Evolutionary conservation across 805 yeast genomes (phyloP).

Genomic region (Osmozyma mogii): DNA sequence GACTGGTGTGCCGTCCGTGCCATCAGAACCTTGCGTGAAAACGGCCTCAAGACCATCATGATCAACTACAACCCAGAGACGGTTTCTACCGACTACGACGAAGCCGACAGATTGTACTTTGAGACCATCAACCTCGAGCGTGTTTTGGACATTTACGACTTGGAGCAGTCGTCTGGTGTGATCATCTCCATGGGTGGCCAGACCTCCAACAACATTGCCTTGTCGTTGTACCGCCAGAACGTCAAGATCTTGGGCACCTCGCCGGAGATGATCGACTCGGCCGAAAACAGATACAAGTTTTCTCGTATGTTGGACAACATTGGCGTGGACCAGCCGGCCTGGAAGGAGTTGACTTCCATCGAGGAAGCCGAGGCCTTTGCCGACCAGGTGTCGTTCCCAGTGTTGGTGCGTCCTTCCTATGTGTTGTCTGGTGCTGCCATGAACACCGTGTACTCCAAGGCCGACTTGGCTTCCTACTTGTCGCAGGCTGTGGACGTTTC

Average conservation of each 20-base stretch:
- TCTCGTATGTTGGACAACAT: conserved; percentile 94
- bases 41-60: conserved; percentile 88
- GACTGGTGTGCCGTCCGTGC: conserved; percentile 99
- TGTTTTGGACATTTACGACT: conserved; percentile 88
- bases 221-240: conserved; percentile 85
- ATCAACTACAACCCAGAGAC: conserved; percentile 98
- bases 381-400: conserved; percentile 86
- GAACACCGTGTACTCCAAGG: conserved; percentile 90
- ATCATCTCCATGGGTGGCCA: conserved; percentile 98
- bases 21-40: conserved; percentile 83
- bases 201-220: conserved; percentile 93
- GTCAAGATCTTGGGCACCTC: conserved; percentile 95
- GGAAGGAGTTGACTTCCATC: conserved; percentile 94
- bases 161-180: conserved; percentile 86
- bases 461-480: conserved; percentile 79
- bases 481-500: conserved; percentile 96
- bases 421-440: conserved; percentile 98
- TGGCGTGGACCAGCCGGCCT: conserved; percentile 98
- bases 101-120: conserved; percentile 92
- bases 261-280: conserved; percentile 97
- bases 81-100: conserved; percentile 97
- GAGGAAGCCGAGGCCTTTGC: conserved; percentile 92
- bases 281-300: conserved; percentile 96
- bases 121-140: conserved; percentile 93
- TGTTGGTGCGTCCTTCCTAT: conserved; percentile 93